A percentile compares a stretch with the other conserved stretches of the same genome.
Evolutionary conservation across 2,329 filamentous ascomycete species (phyloP).

Genomic region (Fusarium sp.): DNA sequence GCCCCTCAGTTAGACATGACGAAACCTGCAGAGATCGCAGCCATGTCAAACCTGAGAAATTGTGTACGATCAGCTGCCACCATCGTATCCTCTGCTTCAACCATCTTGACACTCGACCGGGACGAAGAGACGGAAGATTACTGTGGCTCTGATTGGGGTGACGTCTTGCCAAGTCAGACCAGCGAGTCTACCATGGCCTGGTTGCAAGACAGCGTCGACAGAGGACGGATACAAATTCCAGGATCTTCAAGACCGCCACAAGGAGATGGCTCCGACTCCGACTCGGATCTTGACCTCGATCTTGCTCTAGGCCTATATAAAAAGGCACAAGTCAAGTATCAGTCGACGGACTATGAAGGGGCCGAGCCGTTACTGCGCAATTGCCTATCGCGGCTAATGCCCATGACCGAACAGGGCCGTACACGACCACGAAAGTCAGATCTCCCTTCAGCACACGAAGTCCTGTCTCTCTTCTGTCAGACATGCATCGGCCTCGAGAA

Average conservation of each 20-base stretch:
- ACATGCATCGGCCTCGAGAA: background rate
- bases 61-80: background rate
- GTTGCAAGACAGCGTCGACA: background rate
- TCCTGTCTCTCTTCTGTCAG: background rate
- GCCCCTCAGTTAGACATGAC: background rate
- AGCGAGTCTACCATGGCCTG: slow-evolving; percentile 5
- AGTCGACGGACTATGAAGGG: background rate
- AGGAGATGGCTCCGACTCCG: background rate
- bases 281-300: background rate
- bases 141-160: background rate
- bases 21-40: background rate
- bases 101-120: background rate
- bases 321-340: background rate
- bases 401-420: background rate
- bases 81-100: background rate
- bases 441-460: background rate
- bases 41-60: background rate
- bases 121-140: background rate
- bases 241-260: background rate
- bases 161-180: background rate
- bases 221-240: background rate
- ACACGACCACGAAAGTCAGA: background rate
- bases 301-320: background rate
- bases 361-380: background rate
- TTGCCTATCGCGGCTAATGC: background rate